Base-by-base conservation (phyloP, 129 eudicot species). In the Scalesia atractyloides region DNA sequence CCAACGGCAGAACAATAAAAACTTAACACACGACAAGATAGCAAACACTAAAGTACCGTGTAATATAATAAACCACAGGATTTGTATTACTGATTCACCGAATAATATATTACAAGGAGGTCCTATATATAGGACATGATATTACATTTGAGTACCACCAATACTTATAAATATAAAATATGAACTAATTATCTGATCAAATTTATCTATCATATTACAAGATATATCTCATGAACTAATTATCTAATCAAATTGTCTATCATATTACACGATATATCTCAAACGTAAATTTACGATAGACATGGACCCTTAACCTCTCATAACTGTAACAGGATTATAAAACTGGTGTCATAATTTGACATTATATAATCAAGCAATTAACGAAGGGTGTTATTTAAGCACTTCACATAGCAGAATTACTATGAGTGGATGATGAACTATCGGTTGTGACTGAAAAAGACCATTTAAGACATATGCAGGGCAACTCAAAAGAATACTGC, bases 301-400 rank as follows among this genome's bases (percentile, higher is more conserved):
- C 47, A 72, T 41, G 57, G 22, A 34, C 17, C 11, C 12, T 13
- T 71, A 63, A 20, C 64, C 46, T 63, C 71, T 20, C 16, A 24
- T 64, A 14, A 53, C 34, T 41, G 58, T 16, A 50, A 63, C 43
- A 63, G 1, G 39, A 53, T 36, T 43, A 1, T 64, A 73, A 51
- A 11, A 47, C 12, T 34, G 51, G 63, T 14, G 46, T 50, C 56
- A 17, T 50, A 65, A 34, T 41, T 53, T 57, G 4, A 22, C 51
- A 56, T 76, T 57, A 57, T 13, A 15, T 56, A 56, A 52, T 44
- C 61, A 47, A 66, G 67, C 20, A 10, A 46, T 22, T 7, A 41
- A 20, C 34, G 61, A 72, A 52, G 52, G 39, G 39, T 34, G 36
- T 44, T 59, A 14, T 5, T 36, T 36, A 52, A 50, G 10, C n/a